A percentile compares a stretch with the other conserved stretches of the same genome.
phyloP scores from a whole-genome alignment of 805 yeast species.

The Kurtzmaniella fragi region DNA sequence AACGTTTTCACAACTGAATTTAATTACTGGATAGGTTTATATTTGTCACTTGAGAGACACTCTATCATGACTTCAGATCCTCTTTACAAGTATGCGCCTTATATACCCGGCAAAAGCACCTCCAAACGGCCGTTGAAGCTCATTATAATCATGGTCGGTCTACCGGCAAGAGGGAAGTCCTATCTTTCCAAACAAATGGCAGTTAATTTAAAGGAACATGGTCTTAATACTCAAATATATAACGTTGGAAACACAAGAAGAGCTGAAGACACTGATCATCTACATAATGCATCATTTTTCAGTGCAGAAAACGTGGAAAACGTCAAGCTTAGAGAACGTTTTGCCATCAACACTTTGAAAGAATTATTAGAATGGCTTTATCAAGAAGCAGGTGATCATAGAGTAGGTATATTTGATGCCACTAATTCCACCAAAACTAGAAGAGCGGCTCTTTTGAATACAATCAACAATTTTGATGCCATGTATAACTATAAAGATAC shows the following conservation, averaged over 20 bases:
- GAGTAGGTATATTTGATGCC: constrained; percentile 57
- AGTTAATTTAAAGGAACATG: constrained; percentile 80
- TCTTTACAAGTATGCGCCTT: constrained; percentile 1
- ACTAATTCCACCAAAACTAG: constrained; percentile 50
- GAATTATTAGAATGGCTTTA: constrained; percentile 31
- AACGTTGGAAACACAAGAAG: constrained; percentile 88
- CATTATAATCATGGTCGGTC: constrained; percentile 87
- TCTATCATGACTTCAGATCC: constrained; percentile 2
- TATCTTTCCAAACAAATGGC: constrained; percentile 81
- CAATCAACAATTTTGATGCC: constrained; percentile 18
- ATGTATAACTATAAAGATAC: constrained; percentile 19
- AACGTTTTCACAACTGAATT: no score
- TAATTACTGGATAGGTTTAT: no score
- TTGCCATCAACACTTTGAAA: constrained; percentile 49
- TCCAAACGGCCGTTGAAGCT: constrained; percentile 35
- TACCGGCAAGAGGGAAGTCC: constrained; percentile 86
- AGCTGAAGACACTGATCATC: constrained; percentile 17
- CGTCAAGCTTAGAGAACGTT: constrained; percentile 41
- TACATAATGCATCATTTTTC: constrained; percentile 36
- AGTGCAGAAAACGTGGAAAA: constrained; percentile 41
- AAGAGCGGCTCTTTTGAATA: constrained; percentile 34
- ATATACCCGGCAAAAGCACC: neutral
- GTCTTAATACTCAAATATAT: constrained; percentile 75
- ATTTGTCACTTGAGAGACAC: no score
- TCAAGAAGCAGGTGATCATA: constrained; percentile 30